Conservation (phyloP, 148 eudicot species). For the Rheum nobile region DNA sequence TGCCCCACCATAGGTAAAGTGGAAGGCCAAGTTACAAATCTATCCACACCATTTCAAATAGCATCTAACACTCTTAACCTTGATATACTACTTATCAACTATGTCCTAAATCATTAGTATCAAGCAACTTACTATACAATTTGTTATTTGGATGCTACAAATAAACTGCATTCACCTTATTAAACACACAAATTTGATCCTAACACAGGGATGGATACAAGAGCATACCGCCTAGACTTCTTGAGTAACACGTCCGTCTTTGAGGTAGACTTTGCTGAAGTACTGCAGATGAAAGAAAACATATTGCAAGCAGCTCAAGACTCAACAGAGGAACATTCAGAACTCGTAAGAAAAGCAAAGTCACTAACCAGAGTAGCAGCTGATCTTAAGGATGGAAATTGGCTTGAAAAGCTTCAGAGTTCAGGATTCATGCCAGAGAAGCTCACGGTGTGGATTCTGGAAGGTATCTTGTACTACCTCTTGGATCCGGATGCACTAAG, state of each 20-base stretch:
- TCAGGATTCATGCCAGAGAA: slow-evolving; percentile 65
- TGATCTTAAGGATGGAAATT: slow-evolving; percentile 48
- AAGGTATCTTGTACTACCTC: slow-evolving; percentile 77
- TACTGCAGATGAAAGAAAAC: slow-evolving; percentile 62
- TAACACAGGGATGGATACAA: slow-evolving; percentile 83
- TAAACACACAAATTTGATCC: slow-evolving; percentile 4
- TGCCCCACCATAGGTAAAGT: background rate
- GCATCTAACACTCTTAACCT: background rate
- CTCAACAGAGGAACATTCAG: slow-evolving; percentile 27
- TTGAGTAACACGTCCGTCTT: slow-evolving; percentile 61
- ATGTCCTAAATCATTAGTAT: background rate
- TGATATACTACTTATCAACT: background rate
- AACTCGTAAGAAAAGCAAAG: slow-evolving; percentile 43
- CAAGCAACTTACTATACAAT: background rate
- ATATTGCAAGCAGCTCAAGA: slow-evolving; percentile 44
- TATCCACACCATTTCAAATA: background rate
- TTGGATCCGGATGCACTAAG: slow-evolving; percentile 52
- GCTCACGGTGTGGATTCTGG: slow-evolving; percentile 79
- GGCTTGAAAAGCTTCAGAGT: slow-evolving; percentile 64
- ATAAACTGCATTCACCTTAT: background rate
- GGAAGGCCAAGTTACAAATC: background rate
- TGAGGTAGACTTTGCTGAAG: slow-evolving; percentile 83
- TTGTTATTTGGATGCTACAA: background rate
- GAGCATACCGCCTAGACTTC: slow-evolving; percentile 72
- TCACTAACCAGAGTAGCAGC: slow-evolving; percentile 64